Percentiles rank a stretch among this genome's conserved stretches.
Evolutionary conservation across 495 filamentous ascomycete genomes (phyloP).

Genomic region (Penicillium goetzii): DNA sequence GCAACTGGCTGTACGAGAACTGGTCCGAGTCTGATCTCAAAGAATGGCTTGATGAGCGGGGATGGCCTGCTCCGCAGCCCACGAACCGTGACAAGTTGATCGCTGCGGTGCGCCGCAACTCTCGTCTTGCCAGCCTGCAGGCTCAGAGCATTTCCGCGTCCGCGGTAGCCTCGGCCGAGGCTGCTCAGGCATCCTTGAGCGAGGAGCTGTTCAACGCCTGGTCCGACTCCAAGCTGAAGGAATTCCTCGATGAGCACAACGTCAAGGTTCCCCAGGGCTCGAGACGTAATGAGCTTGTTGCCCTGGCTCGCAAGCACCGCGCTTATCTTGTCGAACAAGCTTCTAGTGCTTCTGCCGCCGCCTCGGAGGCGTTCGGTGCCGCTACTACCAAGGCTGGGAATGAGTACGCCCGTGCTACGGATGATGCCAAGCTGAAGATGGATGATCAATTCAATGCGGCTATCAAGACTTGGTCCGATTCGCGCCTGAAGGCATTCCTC

Average conservation of each 20-base stretch:
- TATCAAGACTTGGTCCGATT: constrained; percentile 69
- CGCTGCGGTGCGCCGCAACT: constrained; percentile 87
- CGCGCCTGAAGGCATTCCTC: constrained; percentile 73
- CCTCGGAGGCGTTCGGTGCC: constrained; percentile 69
- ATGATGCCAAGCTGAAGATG: constrained; percentile 64
- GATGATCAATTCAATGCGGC: constrained; percentile 69
- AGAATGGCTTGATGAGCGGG: constrained; percentile 87
- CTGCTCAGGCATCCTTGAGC: constrained; percentile 70
- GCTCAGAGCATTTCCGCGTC: constrained; percentile 61
- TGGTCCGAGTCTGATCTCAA: constrained; percentile 82
- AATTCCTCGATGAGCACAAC: constrained; percentile 75
- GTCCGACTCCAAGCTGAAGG: constrained; percentile 81
- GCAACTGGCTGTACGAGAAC: constrained; percentile 90
- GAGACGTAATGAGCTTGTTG: constrained; percentile 84
- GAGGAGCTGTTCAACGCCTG: constrained; percentile 87
- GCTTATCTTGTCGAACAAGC: constrained; percentile 69
- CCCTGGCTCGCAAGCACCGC: constrained; percentile 89
- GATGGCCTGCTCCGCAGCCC: constrained; percentile 86
- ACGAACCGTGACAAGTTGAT: constrained; percentile 85
- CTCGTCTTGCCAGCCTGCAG: constrained; percentile 73
- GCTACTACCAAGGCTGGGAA: constrained; percentile 84
- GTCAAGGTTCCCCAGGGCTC: constrained; percentile 87
- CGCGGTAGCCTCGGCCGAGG: constrained; percentile 66
- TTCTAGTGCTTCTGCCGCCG: constrained; percentile 52
- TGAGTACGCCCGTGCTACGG: constrained; percentile 74